These are phyloP conservation scores for Trichosphaerium sp. DNA, from an alignment of 78 protist species.

Conservation along the genomic window DNA sequence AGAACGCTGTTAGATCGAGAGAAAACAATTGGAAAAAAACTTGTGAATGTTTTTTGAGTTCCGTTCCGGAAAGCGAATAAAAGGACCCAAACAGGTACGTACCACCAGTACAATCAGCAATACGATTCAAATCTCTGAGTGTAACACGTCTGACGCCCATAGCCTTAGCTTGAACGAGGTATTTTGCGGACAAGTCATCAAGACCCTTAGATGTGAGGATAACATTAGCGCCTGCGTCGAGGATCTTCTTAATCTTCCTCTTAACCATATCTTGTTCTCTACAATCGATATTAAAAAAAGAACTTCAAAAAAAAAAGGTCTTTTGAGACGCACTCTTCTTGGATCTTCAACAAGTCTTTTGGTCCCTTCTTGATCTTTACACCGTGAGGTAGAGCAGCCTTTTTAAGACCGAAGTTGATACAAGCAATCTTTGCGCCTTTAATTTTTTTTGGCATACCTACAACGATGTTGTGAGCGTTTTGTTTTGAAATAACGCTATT, in stretches of 20 bases:
- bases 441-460: conserved; percentile 79
- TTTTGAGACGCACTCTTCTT: background rate
- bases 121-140: conserved; percentile 85
- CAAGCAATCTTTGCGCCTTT: conserved; percentile 91
- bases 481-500: background rate
- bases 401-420: conserved; percentile 87
- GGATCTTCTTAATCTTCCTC: conserved; percentile 73
- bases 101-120: conserved; percentile 95
- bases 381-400: conserved; percentile 69
- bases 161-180: conserved; percentile 87
- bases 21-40: background rate
- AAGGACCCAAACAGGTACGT: too few species aligned
- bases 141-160: conserved; percentile 88
- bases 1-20: background rate
- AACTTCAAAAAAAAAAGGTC: background rate
- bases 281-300: background rate
- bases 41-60: background rate
- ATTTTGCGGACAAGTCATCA: conserved; percentile 87
- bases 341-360: conserved; percentile 29
- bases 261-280: conserved; percentile 61
- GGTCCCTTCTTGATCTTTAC: conserved; percentile 69
- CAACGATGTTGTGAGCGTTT: background rate
- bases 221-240: conserved; percentile 96
- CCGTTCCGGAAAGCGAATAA: too few species aligned
- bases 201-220: conserved; percentile 96